A percentile compares a stretch with the other conserved stretches of the same genome.
phyloP scores from a whole-genome alignment of 2,329 filamentous ascomycete species.

The Sporothrix humicola region DNA sequence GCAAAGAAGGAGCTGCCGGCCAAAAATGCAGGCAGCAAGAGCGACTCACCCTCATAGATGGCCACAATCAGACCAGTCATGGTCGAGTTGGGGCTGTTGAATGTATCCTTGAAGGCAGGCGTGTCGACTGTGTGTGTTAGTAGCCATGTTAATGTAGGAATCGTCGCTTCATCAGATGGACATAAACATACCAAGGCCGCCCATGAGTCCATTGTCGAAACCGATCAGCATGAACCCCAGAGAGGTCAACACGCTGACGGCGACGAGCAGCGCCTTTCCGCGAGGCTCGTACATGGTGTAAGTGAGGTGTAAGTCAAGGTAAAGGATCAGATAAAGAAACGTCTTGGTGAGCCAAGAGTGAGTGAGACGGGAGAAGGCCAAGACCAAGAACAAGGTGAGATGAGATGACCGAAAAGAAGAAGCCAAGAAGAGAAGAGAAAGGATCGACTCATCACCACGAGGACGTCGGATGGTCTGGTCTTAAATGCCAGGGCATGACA shows the following conservation, averaged over 20 bases:
- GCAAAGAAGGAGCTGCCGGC: no score
- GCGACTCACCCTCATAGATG: conserved; percentile 50
- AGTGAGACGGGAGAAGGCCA: background rate
- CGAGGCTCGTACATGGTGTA: conserved; percentile 34
- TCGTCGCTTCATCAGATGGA: no score
- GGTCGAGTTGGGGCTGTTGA: conserved; percentile 30
- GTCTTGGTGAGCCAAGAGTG: background rate
- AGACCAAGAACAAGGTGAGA: no score
- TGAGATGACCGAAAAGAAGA: background rate
- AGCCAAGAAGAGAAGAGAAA: background rate
- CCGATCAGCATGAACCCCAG: conserved; percentile 35
- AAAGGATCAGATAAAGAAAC: background rate
- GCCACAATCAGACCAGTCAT: conserved; percentile 35
- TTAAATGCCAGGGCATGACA: conserved; percentile 25
- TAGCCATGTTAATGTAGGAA: no score
- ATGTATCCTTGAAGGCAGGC: conserved; percentile 29
- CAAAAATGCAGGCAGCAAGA: background rate
- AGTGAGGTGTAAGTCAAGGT: background rate
- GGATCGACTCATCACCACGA: conserved; percentile 2
- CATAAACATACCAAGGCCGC: conserved; percentile 20
- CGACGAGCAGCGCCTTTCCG: conserved; percentile 29
- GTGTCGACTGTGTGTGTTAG: conserved; percentile 20
- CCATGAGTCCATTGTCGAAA: conserved; percentile 35
- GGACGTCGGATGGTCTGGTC: background rate
- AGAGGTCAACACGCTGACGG: conserved; percentile 33